Conservation (phyloP, 495 filamentous ascomycete species). For the Apiosordaria backusii region DNA sequence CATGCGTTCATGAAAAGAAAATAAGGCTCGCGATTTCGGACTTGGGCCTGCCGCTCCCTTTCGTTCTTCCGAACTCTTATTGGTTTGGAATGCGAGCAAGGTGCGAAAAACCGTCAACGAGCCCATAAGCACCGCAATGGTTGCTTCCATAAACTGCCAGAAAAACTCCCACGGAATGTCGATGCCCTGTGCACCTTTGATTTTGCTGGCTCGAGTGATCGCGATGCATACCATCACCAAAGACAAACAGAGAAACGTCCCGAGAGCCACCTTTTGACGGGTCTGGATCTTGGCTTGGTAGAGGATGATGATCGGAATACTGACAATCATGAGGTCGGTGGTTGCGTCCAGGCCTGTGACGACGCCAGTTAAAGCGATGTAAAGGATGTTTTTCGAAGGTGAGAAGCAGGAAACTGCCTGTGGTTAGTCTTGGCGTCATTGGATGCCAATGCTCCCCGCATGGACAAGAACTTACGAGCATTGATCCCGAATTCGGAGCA, state of each 20-base stretch:
- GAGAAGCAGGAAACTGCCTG: slow-evolving; percentile 12
- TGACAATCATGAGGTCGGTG: slow-evolving; percentile 23
- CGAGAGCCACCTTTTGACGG: slow-evolving; percentile 19
- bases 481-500: slow-evolving; percentile 20
- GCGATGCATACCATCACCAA: slow-evolving; percentile 22
- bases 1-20: slow-evolving; percentile 2
- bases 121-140: slow-evolving; percentile 20
- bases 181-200: slow-evolving; percentile 12
- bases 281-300: slow-evolving; percentile 11
- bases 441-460: neutral
- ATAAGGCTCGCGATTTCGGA: neutral
- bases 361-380: slow-evolving; percentile 8
- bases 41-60: slow-evolving; percentile 3
- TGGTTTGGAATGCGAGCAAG: slow-evolving; percentile 9
- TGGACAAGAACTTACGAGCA: slow-evolving; percentile 5
- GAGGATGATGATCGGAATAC: slow-evolving; percentile 21
- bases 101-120: slow-evolving; percentile 22
- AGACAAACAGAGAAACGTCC: slow-evolving; percentile 18
- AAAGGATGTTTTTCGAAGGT: slow-evolving; percentile 2
- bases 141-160: slow-evolving; percentile 20
- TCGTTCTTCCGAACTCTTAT: slow-evolving; percentile 4
- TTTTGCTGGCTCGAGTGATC: slow-evolving; percentile 11
- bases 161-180: slow-evolving; percentile 23
- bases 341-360: slow-evolving; percentile 19
- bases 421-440: neutral